Conservation (phyloP, 768 basidiomycete species). For the Calocybe indica region DNA sequence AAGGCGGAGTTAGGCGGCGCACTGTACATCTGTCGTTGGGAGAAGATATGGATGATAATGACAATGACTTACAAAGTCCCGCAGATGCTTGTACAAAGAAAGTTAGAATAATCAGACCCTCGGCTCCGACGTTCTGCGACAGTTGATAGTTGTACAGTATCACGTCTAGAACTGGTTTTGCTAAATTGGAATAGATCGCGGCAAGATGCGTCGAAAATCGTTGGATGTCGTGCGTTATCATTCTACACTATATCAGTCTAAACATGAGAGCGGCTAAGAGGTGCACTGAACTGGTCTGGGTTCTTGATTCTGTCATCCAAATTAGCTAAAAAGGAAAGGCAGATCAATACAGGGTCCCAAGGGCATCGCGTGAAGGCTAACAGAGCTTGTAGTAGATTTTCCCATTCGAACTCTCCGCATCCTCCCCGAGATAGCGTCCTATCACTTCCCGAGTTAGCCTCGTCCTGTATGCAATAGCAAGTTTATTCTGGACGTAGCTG, state of each 20-base stretch:
- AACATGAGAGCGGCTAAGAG: neutral
- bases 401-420: slow-evolving; percentile 55
- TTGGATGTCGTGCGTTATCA: slow-evolving; percentile 95
- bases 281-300: slow-evolving; percentile 70
- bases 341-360: neutral
- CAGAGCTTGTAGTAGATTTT: slow-evolving; percentile 94
- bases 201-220: slow-evolving; percentile 87
- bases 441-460: slow-evolving; percentile 81
- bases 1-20: slow-evolving; percentile 82
- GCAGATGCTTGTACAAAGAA: slow-evolving; percentile 82
- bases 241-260: slow-evolving; percentile 38
- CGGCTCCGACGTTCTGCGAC: slow-evolving; percentile 90
- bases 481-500: slow-evolving; percentile 88
- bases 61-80: slow-evolving; percentile 56
- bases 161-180: slow-evolving; percentile 89
- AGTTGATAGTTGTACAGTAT: slow-evolving; percentile 96
- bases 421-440: slow-evolving; percentile 76
- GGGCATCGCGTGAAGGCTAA: slow-evolving; percentile 23
- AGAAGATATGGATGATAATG: neutral
- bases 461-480: slow-evolving; percentile 84
- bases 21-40: slow-evolving; percentile 45
- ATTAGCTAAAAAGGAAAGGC: slow-evolving; percentile 53
- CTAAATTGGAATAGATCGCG: slow-evolving; percentile 90
- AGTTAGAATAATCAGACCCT: slow-evolving; percentile 80
- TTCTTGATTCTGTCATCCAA: slow-evolving; percentile 95